phyloP scores from a whole-genome alignment of 2,329 filamentous ascomycete species.

The Gremmenia infestans region DNA sequence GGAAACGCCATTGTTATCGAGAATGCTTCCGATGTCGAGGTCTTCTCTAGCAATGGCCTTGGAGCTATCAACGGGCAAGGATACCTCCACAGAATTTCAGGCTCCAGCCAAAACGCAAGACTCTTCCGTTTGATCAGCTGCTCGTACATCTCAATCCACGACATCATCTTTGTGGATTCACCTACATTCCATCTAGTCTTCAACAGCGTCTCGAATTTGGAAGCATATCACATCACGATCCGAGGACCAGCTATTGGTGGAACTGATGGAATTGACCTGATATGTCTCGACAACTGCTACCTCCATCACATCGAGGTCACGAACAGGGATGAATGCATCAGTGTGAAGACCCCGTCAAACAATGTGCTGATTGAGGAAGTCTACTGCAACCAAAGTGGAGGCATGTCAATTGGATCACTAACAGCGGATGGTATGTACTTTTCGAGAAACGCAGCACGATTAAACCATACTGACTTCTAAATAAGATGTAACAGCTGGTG shows the following conservation, averaged over 20 bases:
- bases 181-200: slow-evolving; percentile 36
- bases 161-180: slow-evolving; percentile 31
- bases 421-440: slow-evolving; percentile 15
- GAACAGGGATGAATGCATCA: slow-evolving; percentile 36
- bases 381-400: slow-evolving; percentile 35
- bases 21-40: slow-evolving; percentile 30
- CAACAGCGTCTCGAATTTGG: slow-evolving; percentile 33
- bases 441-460: neutral
- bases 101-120: slow-evolving; percentile 25
- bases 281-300: slow-evolving; percentile 33
- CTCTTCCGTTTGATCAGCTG: slow-evolving; percentile 21
- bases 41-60: slow-evolving; percentile 32
- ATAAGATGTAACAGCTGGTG: neutral
- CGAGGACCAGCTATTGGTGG: slow-evolving; percentile 34
- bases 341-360: slow-evolving; percentile 34
- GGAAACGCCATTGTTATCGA: slow-evolving; percentile 20
- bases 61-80: slow-evolving; percentile 35
- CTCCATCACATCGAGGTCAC: slow-evolving; percentile 35
- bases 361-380: slow-evolving; percentile 34
- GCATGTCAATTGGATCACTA: slow-evolving; percentile 34
- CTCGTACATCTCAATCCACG: slow-evolving; percentile 27
- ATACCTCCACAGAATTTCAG: slow-evolving; percentile 30
- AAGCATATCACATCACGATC: slow-evolving; percentile 36
- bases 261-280: slow-evolving; percentile 35
- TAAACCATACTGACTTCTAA: neutral